Percentiles rank a stretch among this genome's conserved stretches.
Evolutionary conservation across 2,329 filamentous ascomycete genomes (phyloP).

Genomic region (Daldinia sp.): DNA sequence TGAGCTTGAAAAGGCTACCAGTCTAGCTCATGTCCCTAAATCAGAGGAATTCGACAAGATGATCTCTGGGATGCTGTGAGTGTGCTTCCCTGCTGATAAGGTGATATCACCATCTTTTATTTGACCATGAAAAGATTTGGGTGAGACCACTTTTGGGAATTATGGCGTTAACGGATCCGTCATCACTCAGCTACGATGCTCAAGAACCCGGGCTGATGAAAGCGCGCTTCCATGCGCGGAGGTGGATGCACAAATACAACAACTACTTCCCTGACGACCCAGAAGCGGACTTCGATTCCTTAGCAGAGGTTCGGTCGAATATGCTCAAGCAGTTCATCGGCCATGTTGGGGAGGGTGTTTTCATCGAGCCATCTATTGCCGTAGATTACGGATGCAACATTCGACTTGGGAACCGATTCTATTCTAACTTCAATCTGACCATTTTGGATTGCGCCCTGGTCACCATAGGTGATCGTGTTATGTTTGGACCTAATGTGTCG

Average conservation of each 20-base stretch:
- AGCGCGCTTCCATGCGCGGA: conserved; percentile 66
- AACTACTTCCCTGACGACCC: conserved; percentile 63
- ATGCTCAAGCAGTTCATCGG: conserved; percentile 65
- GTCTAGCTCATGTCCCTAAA: conserved; percentile 40
- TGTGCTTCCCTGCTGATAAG: conserved; percentile 39
- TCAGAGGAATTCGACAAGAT: conserved; percentile 73
- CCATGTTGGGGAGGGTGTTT: conserved; percentile 62
- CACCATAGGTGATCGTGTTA: conserved; percentile 75
- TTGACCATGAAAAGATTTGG: not conserved
- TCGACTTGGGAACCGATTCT: conserved; percentile 71
- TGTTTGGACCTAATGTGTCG: conserved; percentile 78
- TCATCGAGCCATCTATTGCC: conserved; percentile 71
- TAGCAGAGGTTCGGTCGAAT: conserved; percentile 54
- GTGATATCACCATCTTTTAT: not conserved
- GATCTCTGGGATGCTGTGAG: conserved; percentile 72
- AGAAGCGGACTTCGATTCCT: conserved; percentile 51
- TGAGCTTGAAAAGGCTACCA: conserved; percentile 29
- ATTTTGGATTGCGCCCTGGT: conserved; percentile 81
- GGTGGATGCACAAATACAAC: conserved; percentile 70
- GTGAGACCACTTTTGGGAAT: not conserved
- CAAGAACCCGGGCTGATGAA: conserved; percentile 61
- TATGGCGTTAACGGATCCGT: not conserved
- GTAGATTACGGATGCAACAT: conserved; percentile 77
- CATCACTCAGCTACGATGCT: conserved; percentile 23
- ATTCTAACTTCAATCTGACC: conserved; percentile 71